Percentiles rank a stretch among this genome's conserved stretches.
phyloP scores from a whole-genome alignment of 2,329 filamentous ascomycete species.

The Monosporascus sp. region DNA sequence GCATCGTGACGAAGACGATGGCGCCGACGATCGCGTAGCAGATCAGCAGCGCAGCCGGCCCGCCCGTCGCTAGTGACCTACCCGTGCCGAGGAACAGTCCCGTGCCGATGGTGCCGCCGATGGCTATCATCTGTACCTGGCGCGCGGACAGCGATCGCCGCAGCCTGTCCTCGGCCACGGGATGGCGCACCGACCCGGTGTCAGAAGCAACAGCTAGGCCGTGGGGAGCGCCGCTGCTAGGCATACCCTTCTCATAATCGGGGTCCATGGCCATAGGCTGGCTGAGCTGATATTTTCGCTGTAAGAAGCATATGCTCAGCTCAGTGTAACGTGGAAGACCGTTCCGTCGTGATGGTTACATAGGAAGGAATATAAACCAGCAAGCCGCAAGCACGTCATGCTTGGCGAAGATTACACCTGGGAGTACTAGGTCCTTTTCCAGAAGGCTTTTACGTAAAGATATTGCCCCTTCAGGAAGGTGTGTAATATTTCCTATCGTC shows the following conservation, averaged over 20 bases:
- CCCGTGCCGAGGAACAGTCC: slow-evolving; percentile 60
- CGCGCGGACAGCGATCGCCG: slow-evolving; percentile 51
- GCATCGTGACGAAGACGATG: slow-evolving; percentile 56
- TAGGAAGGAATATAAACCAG: no score
- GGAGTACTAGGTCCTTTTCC: no score
- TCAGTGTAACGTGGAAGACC: no score
- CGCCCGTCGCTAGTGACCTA: slow-evolving; percentile 53
- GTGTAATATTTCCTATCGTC: no score
- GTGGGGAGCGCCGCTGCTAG: background rate
- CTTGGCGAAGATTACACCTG: no score
- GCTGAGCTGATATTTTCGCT: no score
- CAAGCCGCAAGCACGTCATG: no score
- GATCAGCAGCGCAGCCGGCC: slow-evolving; percentile 54
- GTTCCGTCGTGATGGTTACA: no score
- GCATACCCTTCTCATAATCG: slow-evolving; percentile 12
- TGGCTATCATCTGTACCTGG: slow-evolving; percentile 66
- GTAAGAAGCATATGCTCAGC: no score
- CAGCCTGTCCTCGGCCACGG: slow-evolving; percentile 36
- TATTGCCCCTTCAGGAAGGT: no score
- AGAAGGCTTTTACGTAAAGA: no score
- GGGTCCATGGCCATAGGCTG: slow-evolving; percentile 5
- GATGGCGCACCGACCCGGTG: slow-evolving; percentile 3
- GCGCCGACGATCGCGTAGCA: slow-evolving; percentile 51
- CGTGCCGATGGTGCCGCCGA: slow-evolving; percentile 54
- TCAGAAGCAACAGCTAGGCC: background rate